Evolutionary conservation across 306 rosid genomes (phyloP).

Genomic region (Mimosa bimucronata): DNA sequence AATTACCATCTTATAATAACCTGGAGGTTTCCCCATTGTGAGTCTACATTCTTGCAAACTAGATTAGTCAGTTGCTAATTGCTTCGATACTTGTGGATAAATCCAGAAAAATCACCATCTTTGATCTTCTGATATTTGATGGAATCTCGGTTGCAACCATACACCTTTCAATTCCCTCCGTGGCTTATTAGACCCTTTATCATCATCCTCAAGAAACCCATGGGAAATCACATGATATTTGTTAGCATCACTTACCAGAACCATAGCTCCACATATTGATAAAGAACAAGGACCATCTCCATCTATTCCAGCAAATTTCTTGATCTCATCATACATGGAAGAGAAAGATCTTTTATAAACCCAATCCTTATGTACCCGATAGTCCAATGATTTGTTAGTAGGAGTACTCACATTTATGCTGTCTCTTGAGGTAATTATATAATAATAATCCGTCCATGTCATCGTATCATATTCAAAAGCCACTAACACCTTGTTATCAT

Average conservation of each 20-base stretch:
- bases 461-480: neutral
- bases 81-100: too few relatives aligned
- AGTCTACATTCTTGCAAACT: too few relatives aligned
- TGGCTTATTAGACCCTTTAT: neutral
- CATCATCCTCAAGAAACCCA: neutral
- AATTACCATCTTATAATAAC: too few relatives aligned
- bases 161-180: constrained; percentile 27
- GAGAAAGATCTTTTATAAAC: neutral
- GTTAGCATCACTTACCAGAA: neutral
- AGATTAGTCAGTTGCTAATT: too few relatives aligned
- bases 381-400: neutral
- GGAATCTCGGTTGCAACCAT: constrained; percentile 39
- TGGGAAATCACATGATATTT: neutral
- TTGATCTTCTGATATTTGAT: constrained; percentile 11
- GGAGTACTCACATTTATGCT: too few relatives aligned
- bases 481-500: neutral
- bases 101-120: constrained; percentile 12
- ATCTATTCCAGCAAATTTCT: neutral
- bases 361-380: neutral
- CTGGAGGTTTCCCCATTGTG: too few relatives aligned
- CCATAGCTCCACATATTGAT: neutral
- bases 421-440: too few relatives aligned
- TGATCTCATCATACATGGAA: neutral
- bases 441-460: neutral
- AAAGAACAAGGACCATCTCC: neutral